phyloP scores from a whole-genome alignment of 2,329 filamentous ascomycete genomes.

The Ustulina deusta region DNA sequence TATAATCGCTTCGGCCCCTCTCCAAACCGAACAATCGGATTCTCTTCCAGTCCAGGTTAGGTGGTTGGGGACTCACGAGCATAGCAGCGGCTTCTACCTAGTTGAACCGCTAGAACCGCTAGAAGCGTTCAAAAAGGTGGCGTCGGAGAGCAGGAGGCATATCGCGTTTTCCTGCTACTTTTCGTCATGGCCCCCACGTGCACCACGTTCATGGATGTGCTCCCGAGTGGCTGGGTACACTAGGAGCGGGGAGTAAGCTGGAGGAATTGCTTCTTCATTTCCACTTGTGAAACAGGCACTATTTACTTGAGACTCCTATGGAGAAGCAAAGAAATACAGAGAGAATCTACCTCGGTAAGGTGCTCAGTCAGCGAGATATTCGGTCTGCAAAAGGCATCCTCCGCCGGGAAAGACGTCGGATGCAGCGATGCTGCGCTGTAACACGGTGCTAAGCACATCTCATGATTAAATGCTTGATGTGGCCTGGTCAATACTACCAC shows the following conservation, averaged over 20 bases:
- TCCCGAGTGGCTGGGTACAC: too few species aligned
- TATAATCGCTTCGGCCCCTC: slow-evolving; percentile 21
- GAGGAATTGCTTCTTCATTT: too few species aligned
- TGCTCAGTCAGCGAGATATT: background rate
- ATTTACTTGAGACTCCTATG: too few species aligned
- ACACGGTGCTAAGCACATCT: slow-evolving; percentile 25
- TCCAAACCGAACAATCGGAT: slow-evolving; percentile 32
- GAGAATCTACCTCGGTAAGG: background rate
- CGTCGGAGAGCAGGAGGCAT: background rate
- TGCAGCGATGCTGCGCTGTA: slow-evolving; percentile 23
- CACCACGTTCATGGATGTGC: too few species aligned
- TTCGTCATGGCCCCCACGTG: slow-evolving; percentile 10
- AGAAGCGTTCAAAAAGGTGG: slow-evolving; percentile 10
- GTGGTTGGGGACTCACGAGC: too few species aligned
- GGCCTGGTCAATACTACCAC: slow-evolving; percentile 11
- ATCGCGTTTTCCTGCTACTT: background rate
- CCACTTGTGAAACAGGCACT: too few species aligned
- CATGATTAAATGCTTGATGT: slow-evolving; percentile 4
- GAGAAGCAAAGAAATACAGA: background rate
- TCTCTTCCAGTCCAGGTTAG: background rate
- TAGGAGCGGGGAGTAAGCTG: too few species aligned
- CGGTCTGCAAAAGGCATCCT: slow-evolving; percentile 15
- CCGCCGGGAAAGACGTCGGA: slow-evolving; percentile 7
- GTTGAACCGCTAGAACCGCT: too few species aligned
- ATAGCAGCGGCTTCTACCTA: slow-evolving; percentile 25